Evolutionary conservation across 1,284 basidiomycete genomes (phyloP).

Genomic region (Chalciporus sp.): DNA sequence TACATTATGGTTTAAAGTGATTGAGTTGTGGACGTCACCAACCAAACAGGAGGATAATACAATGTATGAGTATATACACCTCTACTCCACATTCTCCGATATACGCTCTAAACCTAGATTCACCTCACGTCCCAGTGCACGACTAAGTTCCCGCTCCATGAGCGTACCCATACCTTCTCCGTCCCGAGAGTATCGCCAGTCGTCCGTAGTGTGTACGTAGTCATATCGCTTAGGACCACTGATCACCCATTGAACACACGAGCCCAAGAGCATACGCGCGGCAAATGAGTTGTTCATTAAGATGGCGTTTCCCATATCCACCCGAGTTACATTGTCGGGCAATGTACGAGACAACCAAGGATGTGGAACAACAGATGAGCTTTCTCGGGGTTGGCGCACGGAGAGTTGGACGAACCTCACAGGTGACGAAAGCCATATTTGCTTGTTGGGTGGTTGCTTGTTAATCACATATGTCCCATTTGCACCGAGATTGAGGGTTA

Average conservation of each 20-base stretch:
- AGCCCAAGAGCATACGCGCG: background rate
- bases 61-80: background rate
- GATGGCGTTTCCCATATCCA: background rate
- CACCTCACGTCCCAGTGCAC: constrained; percentile 38
- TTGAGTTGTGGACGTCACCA: background rate
- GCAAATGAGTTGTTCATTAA: constrained; percentile 6
- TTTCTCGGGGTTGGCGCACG: background rate
- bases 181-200: constrained; percentile 83
- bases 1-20: constrained; percentile 1
- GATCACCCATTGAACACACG: constrained; percentile 4
- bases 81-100: constrained; percentile 24
- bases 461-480: constrained; percentile 98
- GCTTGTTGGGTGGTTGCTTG: constrained; percentile 98
- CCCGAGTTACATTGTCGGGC: background rate
- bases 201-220: constrained; percentile 54
- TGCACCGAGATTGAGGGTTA: constrained; percentile 82
- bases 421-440: constrained; percentile 98
- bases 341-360: constrained; percentile 2
- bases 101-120: constrained; percentile 33
- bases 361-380: constrained; percentile 7
- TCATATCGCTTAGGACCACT: constrained; percentile 93
- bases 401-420: constrained; percentile 53
- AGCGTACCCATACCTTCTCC: constrained; percentile 63
- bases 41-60: background rate
- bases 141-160: constrained; percentile 67